Base-by-base conservation (phyloP, 345 rosid species). In the Salix udensis region DNA sequence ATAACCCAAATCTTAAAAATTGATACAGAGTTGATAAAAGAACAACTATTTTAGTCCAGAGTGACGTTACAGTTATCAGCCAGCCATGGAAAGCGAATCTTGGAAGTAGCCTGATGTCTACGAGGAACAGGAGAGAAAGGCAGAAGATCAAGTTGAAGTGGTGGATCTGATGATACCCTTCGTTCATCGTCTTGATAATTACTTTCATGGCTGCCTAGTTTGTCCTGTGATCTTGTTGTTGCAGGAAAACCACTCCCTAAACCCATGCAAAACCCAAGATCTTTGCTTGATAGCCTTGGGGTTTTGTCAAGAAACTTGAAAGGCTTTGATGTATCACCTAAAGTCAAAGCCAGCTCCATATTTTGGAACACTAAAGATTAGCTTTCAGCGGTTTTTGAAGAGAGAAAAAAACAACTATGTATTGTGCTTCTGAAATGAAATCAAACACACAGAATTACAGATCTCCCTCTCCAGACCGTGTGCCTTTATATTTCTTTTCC, bases 291-390 rank as follows among this genome's bases (percentile, higher is more conserved):
- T 12, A 87, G 42, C 70, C 84, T 86, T 2, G 87, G 76, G 44
- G 82, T 74, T 68, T 85, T 86, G 77, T 87, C 91, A 15, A 90
- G 78, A 78, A 92, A 94, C 55, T 88, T 80, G 79, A 91, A 88
- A 11, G 91, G 80, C 80, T 87, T 91, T 1, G 92, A 88, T 61
- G 90, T 44, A 70, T 91, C 95, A 3, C 99, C 99, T 36, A 96
- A 78, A 78, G 91, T 93, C 86, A 96, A 80, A 68, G 94, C 98
- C 9, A 96, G 86, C 84, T 96, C 97, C 99, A 96, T 96, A 7
- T 74, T 68, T 9, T 58, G 64, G 64, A 58, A n/a, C 64, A 23
- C 6, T 14, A 14, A 23, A 23, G 64, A n/a, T 55, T 13, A 24
- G 62, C 5, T 58, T 53, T 8, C 61, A 21, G 8, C 4, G 26